Evolutionary conservation across 2,329 filamentous ascomycete genomes (phyloP), one percentile per base, ranked within the genome.

Genomic region (Trichoderma lentiforme): DNA sequence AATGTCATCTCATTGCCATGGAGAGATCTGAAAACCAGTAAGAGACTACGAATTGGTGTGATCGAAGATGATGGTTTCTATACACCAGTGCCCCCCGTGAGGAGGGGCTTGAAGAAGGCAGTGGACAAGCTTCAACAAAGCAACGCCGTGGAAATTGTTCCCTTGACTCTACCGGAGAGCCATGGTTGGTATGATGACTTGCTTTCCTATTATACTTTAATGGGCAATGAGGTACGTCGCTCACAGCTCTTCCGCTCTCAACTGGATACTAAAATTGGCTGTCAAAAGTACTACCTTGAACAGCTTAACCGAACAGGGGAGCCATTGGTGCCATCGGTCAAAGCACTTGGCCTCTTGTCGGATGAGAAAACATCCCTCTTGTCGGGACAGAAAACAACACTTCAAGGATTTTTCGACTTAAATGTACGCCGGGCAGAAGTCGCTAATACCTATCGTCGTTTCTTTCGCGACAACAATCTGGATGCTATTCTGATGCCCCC

Each of bases 1-100:
- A 79, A 79, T 53, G 77, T 79, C 6, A 74, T 80, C 0, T 79
- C 81, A 4, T 76, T 84, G 30, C 79, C 80, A 2, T 84, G 82
- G 82, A 68, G 81, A 76, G 56, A 58, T 21, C 26, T 32, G 15
- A 58, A 58, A 4, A 3, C 28, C 9, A n/a, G 8, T 4, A 58
- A 30, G 1, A 32, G 6, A 3, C 15, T 58, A 28, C 56, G 28
- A 30, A 58, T 58, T 58, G 56, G 56, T 21, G 0, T 58, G 11
- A 5, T 58, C 9, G 56, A 58, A 32, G 56, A 58, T 15, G 56
- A 58, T 58, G 56, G 28, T 32, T 28, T 32, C 28, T 58, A 58
- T 28, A 58, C 56, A n/a, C 56, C 56, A 32, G 56, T 58, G 30
- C 56, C 56, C 9, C 56, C 56, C 4, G 56, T 58, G 56, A 58